A percentile compares a stretch with the other conserved stretches of the same genome.
Conservation (phyloP, 2,329 filamentous ascomycete species). For the Ampelomyces quisqualis region DNA sequence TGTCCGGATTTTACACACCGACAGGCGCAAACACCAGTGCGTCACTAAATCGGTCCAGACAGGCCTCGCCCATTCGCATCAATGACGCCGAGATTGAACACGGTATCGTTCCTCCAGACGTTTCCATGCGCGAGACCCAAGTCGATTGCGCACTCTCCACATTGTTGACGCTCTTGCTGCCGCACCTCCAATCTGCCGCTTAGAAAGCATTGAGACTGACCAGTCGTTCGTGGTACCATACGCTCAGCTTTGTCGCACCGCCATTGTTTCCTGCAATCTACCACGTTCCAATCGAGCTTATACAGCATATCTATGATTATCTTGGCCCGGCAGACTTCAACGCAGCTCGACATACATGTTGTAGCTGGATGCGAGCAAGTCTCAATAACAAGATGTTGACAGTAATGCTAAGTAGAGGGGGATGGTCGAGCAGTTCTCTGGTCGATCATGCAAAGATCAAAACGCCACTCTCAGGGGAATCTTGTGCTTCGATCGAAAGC, state of each 20-base stretch:
- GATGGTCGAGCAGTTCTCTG: conserved; percentile 46
- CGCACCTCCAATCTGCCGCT: conserved; percentile 16
- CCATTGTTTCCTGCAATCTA: conserved; percentile 27
- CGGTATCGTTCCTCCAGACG: too few relatives aligned
- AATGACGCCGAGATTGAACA: too few relatives aligned
- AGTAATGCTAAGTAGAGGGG: conserved; percentile 57
- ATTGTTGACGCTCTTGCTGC: conserved; percentile 7
- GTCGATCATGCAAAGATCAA: background rate
- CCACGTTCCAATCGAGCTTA: conserved; percentile 51
- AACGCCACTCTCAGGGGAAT: too few relatives aligned
- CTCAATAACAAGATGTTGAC: conserved; percentile 55
- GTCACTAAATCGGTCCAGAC: too few relatives aligned
- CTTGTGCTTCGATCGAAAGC: background rate
- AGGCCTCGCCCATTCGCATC: too few relatives aligned
- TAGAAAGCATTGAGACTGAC: conserved; percentile 35
- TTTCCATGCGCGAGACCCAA: too few relatives aligned
- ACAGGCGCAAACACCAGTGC: too few relatives aligned
- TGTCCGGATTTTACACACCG: conserved; percentile 21
- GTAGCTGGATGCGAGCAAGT: conserved; percentile 60
- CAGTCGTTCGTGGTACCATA: conserved; percentile 39
- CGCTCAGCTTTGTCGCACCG: conserved; percentile 24
- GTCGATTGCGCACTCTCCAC: too few relatives aligned
- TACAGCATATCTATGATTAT: conserved; percentile 51
- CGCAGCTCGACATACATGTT: conserved; percentile 60
- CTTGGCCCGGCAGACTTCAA: conserved; percentile 58